These are phyloP conservation scores for Colletotrichum scovillei DNA, from an alignment of 2,329 filamentous ascomycete species.

Conservation along the genomic window DNA sequence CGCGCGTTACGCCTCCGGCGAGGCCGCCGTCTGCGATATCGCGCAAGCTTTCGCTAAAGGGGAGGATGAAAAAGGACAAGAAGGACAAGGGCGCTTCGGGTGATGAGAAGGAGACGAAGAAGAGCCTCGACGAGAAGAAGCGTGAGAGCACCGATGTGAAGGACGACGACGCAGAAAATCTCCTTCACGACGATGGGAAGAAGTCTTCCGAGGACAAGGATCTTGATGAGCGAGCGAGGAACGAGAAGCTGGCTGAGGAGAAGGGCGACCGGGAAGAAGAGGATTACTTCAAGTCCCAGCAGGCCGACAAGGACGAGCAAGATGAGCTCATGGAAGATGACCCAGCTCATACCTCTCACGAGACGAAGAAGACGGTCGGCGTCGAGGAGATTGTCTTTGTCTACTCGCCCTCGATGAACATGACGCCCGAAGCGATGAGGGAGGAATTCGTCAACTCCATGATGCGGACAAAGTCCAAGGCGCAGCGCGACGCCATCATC, in stretches of 20 bases:
- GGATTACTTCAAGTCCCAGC: background rate
- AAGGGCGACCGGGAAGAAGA: slow-evolving; percentile 9
- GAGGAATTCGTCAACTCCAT: slow-evolving; percentile 33
- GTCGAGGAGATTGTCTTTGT: slow-evolving; percentile 34
- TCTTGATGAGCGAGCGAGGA: slow-evolving; percentile 6
- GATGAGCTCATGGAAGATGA: slow-evolving; percentile 16
- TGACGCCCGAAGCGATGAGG: slow-evolving; percentile 30
- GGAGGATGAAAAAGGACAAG: slow-evolving; percentile 29
- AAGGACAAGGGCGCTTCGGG: slow-evolving; percentile 10
- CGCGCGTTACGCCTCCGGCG: slow-evolving; percentile 20
- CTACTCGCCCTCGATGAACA: slow-evolving; percentile 31
- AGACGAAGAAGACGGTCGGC: slow-evolving; percentile 32
- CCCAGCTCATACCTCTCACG: slow-evolving; percentile 21
- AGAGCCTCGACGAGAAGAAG: slow-evolving; percentile 15
- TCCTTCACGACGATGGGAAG: background rate
- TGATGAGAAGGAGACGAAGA: slow-evolving; percentile 4
- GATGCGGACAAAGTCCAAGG: slow-evolving; percentile 32
- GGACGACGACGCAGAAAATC: background rate
- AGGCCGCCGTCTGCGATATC: slow-evolving; percentile 8
- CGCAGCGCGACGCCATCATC: slow-evolving; percentile 31
- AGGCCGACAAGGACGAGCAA: slow-evolving; percentile 4
- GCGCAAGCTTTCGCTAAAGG: slow-evolving; percentile 13
- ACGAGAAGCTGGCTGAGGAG: slow-evolving; percentile 27
- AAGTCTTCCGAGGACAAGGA: background rate
- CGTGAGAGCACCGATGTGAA: background rate